Evolutionary conservation across 2,329 filamentous ascomycete species (phyloP).

Genomic region (Eutypella sp.): DNA sequence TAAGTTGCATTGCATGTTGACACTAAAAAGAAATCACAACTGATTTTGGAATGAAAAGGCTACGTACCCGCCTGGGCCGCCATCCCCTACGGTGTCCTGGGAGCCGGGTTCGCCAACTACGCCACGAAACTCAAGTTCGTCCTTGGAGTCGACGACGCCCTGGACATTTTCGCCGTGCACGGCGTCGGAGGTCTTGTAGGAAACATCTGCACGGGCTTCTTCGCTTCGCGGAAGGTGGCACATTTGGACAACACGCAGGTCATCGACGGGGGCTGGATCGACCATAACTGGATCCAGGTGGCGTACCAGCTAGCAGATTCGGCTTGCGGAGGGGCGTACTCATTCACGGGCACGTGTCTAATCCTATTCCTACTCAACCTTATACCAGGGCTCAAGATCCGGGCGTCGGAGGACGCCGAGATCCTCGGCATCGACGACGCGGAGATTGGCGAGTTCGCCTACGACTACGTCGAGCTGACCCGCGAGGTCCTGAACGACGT

Average conservation of each 20-base stretch:
- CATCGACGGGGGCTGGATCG: conserved; percentile 76
- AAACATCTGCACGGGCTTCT: conserved; percentile 75
- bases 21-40: too few relatives aligned
- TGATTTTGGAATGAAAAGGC: conserved; percentile 30
- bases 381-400: conserved; percentile 69
- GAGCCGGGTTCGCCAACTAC: conserved; percentile 77
- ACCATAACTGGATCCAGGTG: conserved; percentile 78
- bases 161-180: conserved; percentile 86
- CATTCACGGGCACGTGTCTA: conserved; percentile 69
- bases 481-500: conserved; percentile 43
- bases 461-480: conserved; percentile 81
- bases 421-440: conserved; percentile 82
- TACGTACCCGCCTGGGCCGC: conserved; percentile 83
- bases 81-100: conserved; percentile 71
- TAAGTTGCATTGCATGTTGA: conserved; percentile 16
- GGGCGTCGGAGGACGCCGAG: conserved; percentile 72
- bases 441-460: conserved; percentile 92
- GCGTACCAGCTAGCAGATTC: conserved; percentile 82
- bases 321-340: conserved; percentile 69
- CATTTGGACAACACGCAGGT: conserved; percentile 65
- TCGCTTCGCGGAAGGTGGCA: conserved; percentile 80
- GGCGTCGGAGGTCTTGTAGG: conserved; percentile 73
- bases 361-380: conserved; percentile 79
- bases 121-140: conserved; percentile 88
- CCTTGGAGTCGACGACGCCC: conserved; percentile 73